These are phyloP conservation scores for Glomus cerebriforme DNA, from an alignment of 192 early-diverging fungal species.

Conservation along the genomic window DNA sequence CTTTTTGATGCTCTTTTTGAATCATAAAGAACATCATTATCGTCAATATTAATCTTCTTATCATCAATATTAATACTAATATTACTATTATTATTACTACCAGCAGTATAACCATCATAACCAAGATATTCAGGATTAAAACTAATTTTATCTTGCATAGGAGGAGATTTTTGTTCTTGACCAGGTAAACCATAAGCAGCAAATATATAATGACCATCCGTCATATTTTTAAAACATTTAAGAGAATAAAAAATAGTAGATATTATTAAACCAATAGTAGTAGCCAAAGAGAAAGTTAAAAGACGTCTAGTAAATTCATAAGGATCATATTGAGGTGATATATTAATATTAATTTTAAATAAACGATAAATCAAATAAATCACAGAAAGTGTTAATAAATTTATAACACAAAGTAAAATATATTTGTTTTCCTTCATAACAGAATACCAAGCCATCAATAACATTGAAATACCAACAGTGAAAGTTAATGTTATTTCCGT, in stretches of 20 bases:
- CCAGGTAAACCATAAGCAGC: neutral
- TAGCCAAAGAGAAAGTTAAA: neutral
- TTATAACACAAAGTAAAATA: constrained; percentile 31
- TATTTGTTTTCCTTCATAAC: constrained; percentile 42
- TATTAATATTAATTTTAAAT: neutral
- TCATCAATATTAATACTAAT: too few relatives aligned
- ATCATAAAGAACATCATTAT: neutral
- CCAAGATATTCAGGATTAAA: neutral
- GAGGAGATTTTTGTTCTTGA: neutral
- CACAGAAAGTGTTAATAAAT: neutral
- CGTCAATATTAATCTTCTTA: too few relatives aligned
- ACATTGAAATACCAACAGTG: constrained; percentile 32
- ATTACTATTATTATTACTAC: too few relatives aligned
- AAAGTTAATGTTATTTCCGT: constrained; percentile 43
- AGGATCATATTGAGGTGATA: neutral
- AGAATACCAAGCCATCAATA: constrained; percentile 36
- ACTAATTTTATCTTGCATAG: too few relatives aligned
- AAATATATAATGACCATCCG: neutral
- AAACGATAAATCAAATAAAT: neutral
- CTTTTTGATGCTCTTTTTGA: neutral
- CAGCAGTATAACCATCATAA: neutral
- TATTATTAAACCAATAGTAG: neutral
- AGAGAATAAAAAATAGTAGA: neutral
- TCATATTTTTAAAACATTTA: neutral
- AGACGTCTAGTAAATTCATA: constrained; percentile 1